These are phyloP conservation scores for Triangularia setosa DNA, from an alignment of 2,329 filamentous ascomycete genomes.

Conservation along the genomic window DNA sequence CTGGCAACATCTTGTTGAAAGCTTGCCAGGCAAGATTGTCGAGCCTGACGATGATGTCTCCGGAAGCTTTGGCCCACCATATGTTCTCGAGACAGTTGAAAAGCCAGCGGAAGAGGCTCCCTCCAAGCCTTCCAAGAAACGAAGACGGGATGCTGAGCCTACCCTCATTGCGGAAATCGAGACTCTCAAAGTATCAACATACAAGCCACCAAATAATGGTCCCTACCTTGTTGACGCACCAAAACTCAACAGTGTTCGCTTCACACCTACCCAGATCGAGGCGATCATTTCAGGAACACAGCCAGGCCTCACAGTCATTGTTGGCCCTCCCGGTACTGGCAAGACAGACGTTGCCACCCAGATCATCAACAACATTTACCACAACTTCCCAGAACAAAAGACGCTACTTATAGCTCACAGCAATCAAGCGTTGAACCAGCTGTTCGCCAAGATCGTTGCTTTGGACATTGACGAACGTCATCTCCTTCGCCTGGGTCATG, in stretches of 20 bases:
- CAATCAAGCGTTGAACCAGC: slow-evolving; percentile 94
- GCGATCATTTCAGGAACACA: slow-evolving; percentile 93
- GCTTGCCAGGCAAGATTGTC: slow-evolving; percentile 80
- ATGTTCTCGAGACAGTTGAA: slow-evolving; percentile 68
- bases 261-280: slow-evolving; percentile 86
- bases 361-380: slow-evolving; percentile 98
- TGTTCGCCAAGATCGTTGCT: slow-evolving; percentile 97
- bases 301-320: slow-evolving; percentile 87
- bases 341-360: slow-evolving; percentile 99
- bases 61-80: slow-evolving; percentile 79
- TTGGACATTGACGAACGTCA: slow-evolving; percentile 95
- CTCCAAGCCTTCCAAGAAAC: slow-evolving; percentile 73
- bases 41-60: slow-evolving; percentile 70
- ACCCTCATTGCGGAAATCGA: slow-evolving; percentile 59
- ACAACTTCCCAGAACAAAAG: slow-evolving; percentile 91
- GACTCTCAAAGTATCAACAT: slow-evolving; percentile 79
- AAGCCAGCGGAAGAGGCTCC: slow-evolving; percentile 47
- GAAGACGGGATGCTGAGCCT: slow-evolving; percentile 73
- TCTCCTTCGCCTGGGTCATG: slow-evolving; percentile 85
- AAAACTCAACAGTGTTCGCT: slow-evolving; percentile 77
- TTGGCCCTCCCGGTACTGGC: slow-evolving; percentile 92
- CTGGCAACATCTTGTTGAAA: slow-evolving; percentile 90
- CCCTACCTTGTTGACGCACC: slow-evolving; percentile 84
- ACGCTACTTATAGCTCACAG: slow-evolving; percentile 93
- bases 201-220: slow-evolving; percentile 81